Evolutionary conservation across 176 grass and related monocot genomes (phyloP).

Genomic region (Carex myosuroides): DNA sequence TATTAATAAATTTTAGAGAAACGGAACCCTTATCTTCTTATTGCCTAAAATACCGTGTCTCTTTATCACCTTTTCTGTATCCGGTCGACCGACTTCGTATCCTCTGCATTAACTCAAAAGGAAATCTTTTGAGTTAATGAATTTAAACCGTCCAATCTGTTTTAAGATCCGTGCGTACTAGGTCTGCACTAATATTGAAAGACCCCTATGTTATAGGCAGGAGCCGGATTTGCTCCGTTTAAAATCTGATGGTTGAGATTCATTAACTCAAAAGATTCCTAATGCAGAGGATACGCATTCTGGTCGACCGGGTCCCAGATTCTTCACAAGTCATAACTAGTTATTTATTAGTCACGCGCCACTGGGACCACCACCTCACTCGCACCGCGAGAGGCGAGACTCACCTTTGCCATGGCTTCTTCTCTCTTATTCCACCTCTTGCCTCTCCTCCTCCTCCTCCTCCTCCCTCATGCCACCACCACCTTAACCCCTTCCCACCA

Average conservation of each 20-base stretch:
- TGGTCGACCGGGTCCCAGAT: not conserved
- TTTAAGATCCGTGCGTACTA: no score
- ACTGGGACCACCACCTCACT: not conserved
- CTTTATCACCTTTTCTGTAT: not conserved
- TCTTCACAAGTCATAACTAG: not conserved
- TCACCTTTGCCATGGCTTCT: slow-evolving; percentile 37
- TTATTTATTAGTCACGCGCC: not conserved
- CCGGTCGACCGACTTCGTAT: not conserved
- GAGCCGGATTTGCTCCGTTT: no score
- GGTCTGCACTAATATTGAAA: no score
- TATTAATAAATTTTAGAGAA: not conserved
- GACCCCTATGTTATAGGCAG: no score
- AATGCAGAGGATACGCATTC: no score
- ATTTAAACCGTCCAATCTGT: no score
- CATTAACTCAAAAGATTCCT: no score
- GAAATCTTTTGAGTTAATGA: no score
- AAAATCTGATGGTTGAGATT: no score
- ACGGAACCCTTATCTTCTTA: not conserved
- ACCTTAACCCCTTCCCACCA: slow-evolving; percentile 21
- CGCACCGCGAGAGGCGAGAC: no score
- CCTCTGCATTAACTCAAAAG: no score
- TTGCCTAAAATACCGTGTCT: not conserved
- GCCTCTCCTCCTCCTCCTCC: not conserved
- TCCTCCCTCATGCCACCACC: not conserved
- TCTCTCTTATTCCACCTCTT: not conserved